Evolutionary conservation across 192 early-diverging fungal genomes (phyloP), one percentile per base, ranked within the genome.

Genomic region (Dissophora ornata): DNA sequence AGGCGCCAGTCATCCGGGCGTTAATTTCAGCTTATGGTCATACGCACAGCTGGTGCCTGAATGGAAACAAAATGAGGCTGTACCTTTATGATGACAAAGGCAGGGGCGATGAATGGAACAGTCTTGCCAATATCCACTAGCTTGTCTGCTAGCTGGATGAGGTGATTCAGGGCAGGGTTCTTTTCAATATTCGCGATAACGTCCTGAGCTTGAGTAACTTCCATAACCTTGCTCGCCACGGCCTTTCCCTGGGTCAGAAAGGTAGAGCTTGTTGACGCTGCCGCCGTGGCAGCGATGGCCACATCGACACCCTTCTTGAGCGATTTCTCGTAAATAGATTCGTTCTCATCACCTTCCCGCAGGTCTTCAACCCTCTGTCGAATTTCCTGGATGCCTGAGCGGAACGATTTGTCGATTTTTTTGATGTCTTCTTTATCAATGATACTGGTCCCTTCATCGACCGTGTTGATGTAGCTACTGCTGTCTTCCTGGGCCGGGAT

Each of bases 31-130:
- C 1, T 15, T 41, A 10, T 2, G 12, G 28, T 16, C 29, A n/a
- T n/a, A n/a, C n/a, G n/a, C n/a, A n/a, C n/a, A n/a, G n/a, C n/a
- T n/a, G n/a, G n/a, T n/a, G n/a, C n/a, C n/a, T n/a, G n/a, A n/a
- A n/a, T n/a, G n/a, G n/a, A n/a, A n/a, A n/a, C n/a, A n/a, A n/a
- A n/a, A n/a, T n/a, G n/a, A n/a, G n/a, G n/a, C n/a, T n/a, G n/a
- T 71, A 87, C 69, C 66, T 82, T 82, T 10, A 87, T 52, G 18
- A 87, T 74, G 19, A 71, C 61, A 70, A 84, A 87, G 34, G 85
- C 81, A 3, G 86, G 86, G 0, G 83, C 78, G 32, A 87, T 73
- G 41, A 85, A 87, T 1, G 86, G 86, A 2, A 84, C 63, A 1
- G 69, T 29, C 54, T 79, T 80, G 65, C 81, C 81, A 42, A 82